Evolutionary conservation across 2,329 filamentous ascomycete genomes (phyloP).

Genomic region (Pseudogymnoascus sp.): DNA sequence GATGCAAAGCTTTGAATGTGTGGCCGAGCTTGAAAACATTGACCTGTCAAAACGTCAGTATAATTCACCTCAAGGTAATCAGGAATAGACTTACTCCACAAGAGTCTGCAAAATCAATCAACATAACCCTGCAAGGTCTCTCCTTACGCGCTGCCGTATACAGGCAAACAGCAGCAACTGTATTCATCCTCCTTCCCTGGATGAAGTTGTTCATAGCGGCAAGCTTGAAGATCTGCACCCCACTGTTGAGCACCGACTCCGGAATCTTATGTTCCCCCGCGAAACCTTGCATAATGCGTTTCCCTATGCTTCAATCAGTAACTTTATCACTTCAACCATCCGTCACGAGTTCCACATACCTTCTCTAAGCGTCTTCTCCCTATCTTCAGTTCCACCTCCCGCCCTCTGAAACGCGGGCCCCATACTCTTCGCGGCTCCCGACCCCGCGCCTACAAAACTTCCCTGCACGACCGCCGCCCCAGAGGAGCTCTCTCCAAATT

Average conservation of each 20-base stretch:
- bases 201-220: constrained; percentile 69
- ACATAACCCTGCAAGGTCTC: constrained; percentile 73
- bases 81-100: constrained; percentile 37
- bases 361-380: constrained; percentile 52
- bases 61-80: not conserved
- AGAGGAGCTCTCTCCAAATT: constrained; percentile 77
- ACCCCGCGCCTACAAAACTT: constrained; percentile 76
- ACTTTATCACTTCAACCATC: constrained; percentile 29
- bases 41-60: constrained; percentile 41
- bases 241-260: constrained; percentile 55
- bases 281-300: constrained; percentile 53
- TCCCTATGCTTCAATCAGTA: constrained; percentile 25
- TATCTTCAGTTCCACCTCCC: constrained; percentile 48
- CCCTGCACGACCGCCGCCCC: constrained; percentile 89
- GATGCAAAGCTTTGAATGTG: constrained; percentile 76
- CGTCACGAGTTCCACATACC: constrained; percentile 19
- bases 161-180: constrained; percentile 82
- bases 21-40: constrained; percentile 91
- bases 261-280: constrained; percentile 50
- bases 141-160: constrained; percentile 81
- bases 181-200: constrained; percentile 75
- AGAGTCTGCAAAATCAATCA: constrained; percentile 91
- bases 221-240: constrained; percentile 67
- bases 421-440: constrained; percentile 49
- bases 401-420: constrained; percentile 54